A percentile compares a stretch with the other conserved stretches of the same genome.
Evolutionary conservation across 106 monocot genomes (phyloP).

Genomic region (Dendrobium catenatum): DNA sequence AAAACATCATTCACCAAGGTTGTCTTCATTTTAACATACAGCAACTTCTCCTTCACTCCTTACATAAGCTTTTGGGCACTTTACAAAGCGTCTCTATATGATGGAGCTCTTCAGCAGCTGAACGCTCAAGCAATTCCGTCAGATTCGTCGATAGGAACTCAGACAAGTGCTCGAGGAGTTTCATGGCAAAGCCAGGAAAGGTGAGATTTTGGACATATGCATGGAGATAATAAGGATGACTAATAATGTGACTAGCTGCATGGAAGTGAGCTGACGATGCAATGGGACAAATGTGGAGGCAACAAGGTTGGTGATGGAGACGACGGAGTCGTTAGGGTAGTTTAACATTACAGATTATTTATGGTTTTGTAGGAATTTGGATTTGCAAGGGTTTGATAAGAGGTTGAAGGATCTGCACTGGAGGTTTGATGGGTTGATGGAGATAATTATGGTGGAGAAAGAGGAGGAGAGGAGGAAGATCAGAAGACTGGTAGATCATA

Average conservation of each 20-base stretch:
- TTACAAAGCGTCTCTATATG: constrained; percentile 40
- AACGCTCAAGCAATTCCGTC: constrained; percentile 32
- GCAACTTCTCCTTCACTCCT: constrained; percentile 9
- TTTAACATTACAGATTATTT: constrained; percentile 41
- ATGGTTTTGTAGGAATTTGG: constrained; percentile 22
- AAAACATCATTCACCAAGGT: constrained; percentile 19
- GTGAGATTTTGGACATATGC: constrained; percentile 15
- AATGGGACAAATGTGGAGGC: constrained; percentile 16
- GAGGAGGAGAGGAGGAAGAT: constrained; percentile 14
- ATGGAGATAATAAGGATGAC: constrained; percentile 30
- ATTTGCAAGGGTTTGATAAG: constrained; percentile 39
- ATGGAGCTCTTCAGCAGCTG: constrained; percentile 24
- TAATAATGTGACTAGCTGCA: constrained; percentile 36
- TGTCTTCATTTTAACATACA: constrained; percentile 23
- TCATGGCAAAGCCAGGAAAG: neutral
- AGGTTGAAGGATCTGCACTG: constrained; percentile 26
- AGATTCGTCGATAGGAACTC: constrained; percentile 14
- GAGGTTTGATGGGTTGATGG: constrained; percentile 35
- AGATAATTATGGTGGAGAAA: constrained; percentile 25
- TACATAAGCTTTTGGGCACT: constrained; percentile 5
- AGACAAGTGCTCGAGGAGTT: constrained; percentile 3
- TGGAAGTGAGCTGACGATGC: constrained; percentile 23
- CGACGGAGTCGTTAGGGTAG: constrained; percentile 29
- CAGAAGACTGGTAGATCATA: constrained; percentile 9
- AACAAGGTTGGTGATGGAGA: constrained; percentile 23